Evolutionary conservation across 345 rosid genomes (phyloP).

Genomic region (Citrus trifoliata): DNA sequence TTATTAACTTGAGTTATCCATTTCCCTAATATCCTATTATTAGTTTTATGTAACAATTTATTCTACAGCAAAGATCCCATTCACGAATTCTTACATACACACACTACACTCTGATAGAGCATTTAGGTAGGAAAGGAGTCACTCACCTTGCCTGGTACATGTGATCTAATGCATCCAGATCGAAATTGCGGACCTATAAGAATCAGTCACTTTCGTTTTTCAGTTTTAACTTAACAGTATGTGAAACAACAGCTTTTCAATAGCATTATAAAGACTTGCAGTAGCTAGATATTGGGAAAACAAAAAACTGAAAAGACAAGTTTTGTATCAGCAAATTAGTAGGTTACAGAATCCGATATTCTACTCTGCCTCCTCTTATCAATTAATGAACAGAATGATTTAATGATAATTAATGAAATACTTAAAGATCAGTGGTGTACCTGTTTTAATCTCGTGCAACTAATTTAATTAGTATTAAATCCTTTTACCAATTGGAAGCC

Average conservation of each 20-base stretch:
- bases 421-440: not conserved
- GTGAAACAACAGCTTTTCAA: not conserved
- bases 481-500: not conserved
- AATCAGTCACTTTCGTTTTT: not conserved
- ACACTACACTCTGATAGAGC: not conserved
- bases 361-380: not conserved
- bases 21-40: not conserved
- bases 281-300: not conserved
- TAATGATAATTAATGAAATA: not conserved
- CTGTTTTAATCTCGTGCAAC: not conserved
- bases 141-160: slow-evolving; percentile 87
- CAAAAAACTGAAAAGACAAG: not conserved
- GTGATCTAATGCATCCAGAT: slow-evolving; percentile 61
- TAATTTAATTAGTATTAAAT: not conserved
- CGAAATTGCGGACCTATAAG: slow-evolving; percentile 79
- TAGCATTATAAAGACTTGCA: not conserved
- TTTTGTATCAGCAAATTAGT: not conserved
- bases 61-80: not conserved
- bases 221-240: slow-evolving; percentile 7
- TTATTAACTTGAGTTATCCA: not conserved
- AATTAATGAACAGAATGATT: not conserved
- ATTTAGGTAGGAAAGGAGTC: not conserved
- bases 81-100: not conserved
- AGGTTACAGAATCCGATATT: not conserved
- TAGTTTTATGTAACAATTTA: not conserved